Conservation (phyloP, 1,284 basidiomycete genomes). For the Megacollybia platyphylla region DNA sequence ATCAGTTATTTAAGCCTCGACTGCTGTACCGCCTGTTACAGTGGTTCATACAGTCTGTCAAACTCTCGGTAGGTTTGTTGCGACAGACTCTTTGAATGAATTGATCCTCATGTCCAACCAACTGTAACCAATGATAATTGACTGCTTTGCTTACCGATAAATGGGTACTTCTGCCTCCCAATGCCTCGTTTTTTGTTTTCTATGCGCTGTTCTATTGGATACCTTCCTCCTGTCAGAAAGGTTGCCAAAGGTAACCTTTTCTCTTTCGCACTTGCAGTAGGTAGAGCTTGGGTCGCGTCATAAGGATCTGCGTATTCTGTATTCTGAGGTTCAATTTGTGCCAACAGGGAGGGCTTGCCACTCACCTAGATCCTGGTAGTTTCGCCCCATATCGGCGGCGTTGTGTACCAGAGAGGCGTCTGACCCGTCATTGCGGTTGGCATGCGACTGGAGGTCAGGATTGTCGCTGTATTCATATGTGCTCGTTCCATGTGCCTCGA, state of each 20-base stretch:
- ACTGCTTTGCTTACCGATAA: conserved; percentile 38
- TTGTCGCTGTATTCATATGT: background rate
- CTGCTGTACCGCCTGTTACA: too few relatives aligned
- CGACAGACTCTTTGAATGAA: too few relatives aligned
- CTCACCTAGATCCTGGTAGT: conserved; percentile 46
- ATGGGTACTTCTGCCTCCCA: conserved; percentile 71
- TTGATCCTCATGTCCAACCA: too few relatives aligned
- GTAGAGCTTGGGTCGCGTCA: conserved; percentile 11
- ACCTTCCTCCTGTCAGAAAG: conserved; percentile 32
- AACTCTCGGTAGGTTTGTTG: too few relatives aligned
- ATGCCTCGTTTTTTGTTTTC: conserved; percentile 77
- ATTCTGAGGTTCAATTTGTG: conserved; percentile 1
- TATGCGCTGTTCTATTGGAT: conserved; percentile 73
- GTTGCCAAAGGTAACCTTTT: conserved; percentile 24
- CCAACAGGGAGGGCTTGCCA: conserved; percentile 1
- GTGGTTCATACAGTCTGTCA: too few relatives aligned
- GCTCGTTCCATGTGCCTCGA: background rate
- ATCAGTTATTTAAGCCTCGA: conserved; percentile 1
- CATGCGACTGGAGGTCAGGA: conserved; percentile 5
- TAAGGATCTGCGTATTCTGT: conserved; percentile 51
- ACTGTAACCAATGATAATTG: background rate
- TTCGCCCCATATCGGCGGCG: conserved; percentile 25
- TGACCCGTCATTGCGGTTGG: conserved; percentile 18
- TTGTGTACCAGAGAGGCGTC: conserved; percentile 30
- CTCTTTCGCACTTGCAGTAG: conserved; percentile 14